Evolutionary conservation across 176 grass and related monocot genomes (phyloP).

Genomic region (Avena sativa): DNA sequence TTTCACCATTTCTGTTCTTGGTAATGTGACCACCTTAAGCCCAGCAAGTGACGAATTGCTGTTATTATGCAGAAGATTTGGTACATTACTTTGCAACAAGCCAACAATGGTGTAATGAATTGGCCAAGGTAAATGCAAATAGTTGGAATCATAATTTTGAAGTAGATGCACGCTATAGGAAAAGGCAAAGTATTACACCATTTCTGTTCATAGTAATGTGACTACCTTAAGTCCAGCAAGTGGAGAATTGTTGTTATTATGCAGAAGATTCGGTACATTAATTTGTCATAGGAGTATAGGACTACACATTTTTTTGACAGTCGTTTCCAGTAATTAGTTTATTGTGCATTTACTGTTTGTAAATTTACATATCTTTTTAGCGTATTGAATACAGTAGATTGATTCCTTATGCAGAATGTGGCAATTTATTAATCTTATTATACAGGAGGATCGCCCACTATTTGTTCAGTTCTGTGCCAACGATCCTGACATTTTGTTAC

Average conservation of each 20-base stretch:
- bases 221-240: background rate
- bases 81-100: background rate
- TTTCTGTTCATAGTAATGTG: background rate
- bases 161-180: background rate
- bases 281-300: background rate
- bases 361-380: background rate
- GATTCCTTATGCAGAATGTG: background rate
- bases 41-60: background rate
- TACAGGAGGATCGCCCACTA: constrained; percentile 88
- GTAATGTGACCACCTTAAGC: background rate
- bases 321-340: background rate
- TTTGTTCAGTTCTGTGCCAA: constrained; percentile 99
- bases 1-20: background rate
- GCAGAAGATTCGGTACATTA: background rate
- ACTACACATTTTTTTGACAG: background rate
- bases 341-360: background rate
- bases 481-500: constrained; percentile 90
- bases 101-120: too few species aligned
- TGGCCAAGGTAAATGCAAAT: background rate
- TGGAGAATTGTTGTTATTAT: background rate
- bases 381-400: background rate
- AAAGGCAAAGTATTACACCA: background rate
- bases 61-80: background rate
- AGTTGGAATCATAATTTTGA: background rate
- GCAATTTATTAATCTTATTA: constrained; percentile 26